Conservation (phyloP, 2,329 filamentous ascomycete species). For the Cladosporium phlei region DNA sequence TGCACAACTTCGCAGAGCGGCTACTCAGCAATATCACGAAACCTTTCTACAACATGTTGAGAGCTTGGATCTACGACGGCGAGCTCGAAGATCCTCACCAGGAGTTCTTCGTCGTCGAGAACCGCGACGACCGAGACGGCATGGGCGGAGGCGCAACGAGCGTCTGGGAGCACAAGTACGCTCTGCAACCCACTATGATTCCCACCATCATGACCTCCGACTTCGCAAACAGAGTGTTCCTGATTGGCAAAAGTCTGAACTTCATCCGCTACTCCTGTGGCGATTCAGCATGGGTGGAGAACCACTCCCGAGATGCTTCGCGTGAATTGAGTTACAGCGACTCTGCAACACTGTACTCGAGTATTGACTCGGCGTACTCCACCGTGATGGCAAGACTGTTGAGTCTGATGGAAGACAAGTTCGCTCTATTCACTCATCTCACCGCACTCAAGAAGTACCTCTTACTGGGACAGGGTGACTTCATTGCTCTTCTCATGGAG, state of each 20-base stretch:
- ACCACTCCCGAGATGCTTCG: constrained; percentile 86
- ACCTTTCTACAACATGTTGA: constrained; percentile 93
- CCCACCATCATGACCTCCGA: constrained; percentile 89
- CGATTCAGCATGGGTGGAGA: constrained; percentile 91
- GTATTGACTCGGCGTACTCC: constrained; percentile 96
- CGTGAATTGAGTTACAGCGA: constrained; percentile 91
- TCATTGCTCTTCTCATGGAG: constrained; percentile 95
- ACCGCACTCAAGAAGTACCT: constrained; percentile 91
- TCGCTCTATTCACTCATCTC: constrained; percentile 89
- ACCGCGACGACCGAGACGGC: constrained; percentile 52
- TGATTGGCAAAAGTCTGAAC: constrained; percentile 96
- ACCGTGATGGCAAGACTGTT: constrained; percentile 95
- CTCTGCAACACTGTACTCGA: constrained; percentile 82
- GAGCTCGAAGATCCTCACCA: constrained; percentile 93
- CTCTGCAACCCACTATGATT: constrained; percentile 76
- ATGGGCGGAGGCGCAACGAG: constrained; percentile 61
- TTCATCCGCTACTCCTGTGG: constrained; percentile 95
- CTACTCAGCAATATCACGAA: constrained; percentile 80
- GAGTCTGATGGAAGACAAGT: constrained; percentile 89
- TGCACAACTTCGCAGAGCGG: constrained; percentile 86
- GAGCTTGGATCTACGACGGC: constrained; percentile 97
- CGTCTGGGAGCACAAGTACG: constrained; percentile 98
- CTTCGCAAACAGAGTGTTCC: constrained; percentile 91
- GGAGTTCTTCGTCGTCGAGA: constrained; percentile 92
- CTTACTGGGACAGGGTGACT: constrained; percentile 90